Evolutionary conservation across 2,329 filamentous ascomycete species (phyloP).

Genomic region (Pleomassaria siparia): DNA sequence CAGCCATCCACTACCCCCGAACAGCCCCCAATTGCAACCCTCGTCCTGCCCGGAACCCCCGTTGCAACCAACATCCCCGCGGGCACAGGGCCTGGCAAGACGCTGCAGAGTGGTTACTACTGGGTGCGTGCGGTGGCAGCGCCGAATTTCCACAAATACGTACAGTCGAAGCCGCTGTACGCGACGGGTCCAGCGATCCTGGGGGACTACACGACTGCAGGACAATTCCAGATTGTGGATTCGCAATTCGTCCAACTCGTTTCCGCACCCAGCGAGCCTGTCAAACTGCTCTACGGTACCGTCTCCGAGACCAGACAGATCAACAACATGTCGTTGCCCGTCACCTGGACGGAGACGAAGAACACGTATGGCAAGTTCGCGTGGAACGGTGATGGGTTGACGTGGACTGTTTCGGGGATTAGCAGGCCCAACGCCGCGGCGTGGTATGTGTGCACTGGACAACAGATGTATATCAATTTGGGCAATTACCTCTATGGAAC

Average conservation of each 20-base stretch:
- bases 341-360: slow-evolving; percentile 54
- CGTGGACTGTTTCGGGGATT: slow-evolving; percentile 55
- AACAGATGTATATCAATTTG: slow-evolving; percentile 59
- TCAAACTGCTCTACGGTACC: slow-evolving; percentile 40
- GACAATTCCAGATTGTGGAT: slow-evolving; percentile 59
- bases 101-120: slow-evolving; percentile 55
- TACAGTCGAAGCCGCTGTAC: slow-evolving; percentile 40
- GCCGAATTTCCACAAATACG: slow-evolving; percentile 56
- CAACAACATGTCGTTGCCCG: slow-evolving; percentile 47
- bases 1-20: slow-evolving; percentile 13
- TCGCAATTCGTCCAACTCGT: slow-evolving; percentile 61
- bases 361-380: slow-evolving; percentile 60
- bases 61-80: slow-evolving; percentile 25
- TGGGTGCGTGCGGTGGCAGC: slow-evolving; percentile 61
- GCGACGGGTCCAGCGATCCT: slow-evolving; percentile 54
- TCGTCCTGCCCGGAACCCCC: slow-evolving; percentile 15
- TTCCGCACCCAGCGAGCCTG: slow-evolving; percentile 49
- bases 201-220: slow-evolving; percentile 55
- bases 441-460: slow-evolving; percentile 60
- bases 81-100: slow-evolving; percentile 45
- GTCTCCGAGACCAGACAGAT: slow-evolving; percentile 30
- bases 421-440: slow-evolving; percentile 58
- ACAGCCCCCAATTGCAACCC: slow-evolving; percentile 15
- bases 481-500: slow-evolving; percentile 62
- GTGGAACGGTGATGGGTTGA: slow-evolving; percentile 60